Conservation (phyloP, 768 basidiomycete genomes). For the Suillus plorans region DNA sequence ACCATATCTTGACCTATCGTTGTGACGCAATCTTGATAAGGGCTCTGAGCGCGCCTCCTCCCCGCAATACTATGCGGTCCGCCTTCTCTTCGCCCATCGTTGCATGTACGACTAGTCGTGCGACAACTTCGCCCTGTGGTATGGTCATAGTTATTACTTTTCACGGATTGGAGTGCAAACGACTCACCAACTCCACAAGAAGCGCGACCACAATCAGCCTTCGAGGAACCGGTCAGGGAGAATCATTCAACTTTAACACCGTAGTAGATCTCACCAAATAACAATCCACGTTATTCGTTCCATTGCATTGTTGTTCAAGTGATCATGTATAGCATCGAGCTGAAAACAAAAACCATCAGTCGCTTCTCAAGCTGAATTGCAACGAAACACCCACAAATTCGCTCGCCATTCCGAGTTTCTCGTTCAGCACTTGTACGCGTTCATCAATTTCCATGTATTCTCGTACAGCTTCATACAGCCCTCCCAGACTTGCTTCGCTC, state of each 20-base stretch:
- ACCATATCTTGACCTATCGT: background rate
- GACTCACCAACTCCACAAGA: conserved; percentile 78
- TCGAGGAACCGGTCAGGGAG: conserved; percentile 20
- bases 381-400: conserved; percentile 72
- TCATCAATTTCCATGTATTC: conserved; percentile 93
- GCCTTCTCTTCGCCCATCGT: conserved; percentile 32
- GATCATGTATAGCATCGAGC: conserved; percentile 92
- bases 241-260: background rate
- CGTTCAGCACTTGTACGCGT: conserved; percentile 83
- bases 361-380: background rate
- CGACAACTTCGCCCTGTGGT: conserved; percentile 78
- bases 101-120: conserved; percentile 71
- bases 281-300: conserved; percentile 85
- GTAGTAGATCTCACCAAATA: conserved; percentile 52
- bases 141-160: background rate
- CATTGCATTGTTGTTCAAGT: conserved; percentile 88
- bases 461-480: conserved; percentile 87
- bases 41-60: conserved; percentile 1
- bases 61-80: conserved; percentile 4
- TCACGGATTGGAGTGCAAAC: too few relatives aligned
- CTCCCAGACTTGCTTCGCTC: conserved; percentile 88
- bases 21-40: conserved; percentile 1
- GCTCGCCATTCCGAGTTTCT: conserved; percentile 82
- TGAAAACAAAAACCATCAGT: conserved; percentile 27
- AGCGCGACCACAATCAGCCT: conserved; percentile 91